Percentiles rank a stretch among this genome's conserved stretches.
These are phyloP conservation scores for Umbelopsis sp. DNA, from an alignment of 192 early-diverging fungal genomes.

Conservation along the genomic window DNA sequence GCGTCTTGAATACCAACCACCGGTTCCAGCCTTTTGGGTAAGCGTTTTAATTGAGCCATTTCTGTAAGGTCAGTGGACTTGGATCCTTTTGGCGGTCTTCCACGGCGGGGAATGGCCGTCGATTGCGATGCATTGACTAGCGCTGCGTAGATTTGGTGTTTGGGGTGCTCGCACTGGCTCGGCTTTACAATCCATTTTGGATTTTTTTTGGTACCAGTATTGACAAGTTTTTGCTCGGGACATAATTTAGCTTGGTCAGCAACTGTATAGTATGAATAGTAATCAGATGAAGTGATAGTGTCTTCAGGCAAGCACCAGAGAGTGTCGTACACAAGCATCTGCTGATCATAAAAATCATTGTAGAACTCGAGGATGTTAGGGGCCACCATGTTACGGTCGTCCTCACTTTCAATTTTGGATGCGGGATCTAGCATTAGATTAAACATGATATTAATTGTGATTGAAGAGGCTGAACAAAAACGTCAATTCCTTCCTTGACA, in stretches of 20 bases:
- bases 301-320: not conserved
- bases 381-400: not conserved
- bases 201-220: not conserved
- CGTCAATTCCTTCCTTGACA: not conserved
- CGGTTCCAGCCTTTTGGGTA: conserved; percentile 33
- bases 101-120: not conserved
- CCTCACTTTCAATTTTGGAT: not conserved
- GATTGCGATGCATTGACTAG: not conserved
- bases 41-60: conserved; percentile 10
- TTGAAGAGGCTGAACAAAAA: not conserved
- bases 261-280: not conserved
- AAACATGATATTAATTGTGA: too few species aligned
- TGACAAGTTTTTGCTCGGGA: not conserved
- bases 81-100: not conserved
- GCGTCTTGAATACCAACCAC: conserved; percentile 30
- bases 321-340: not conserved
- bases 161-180: not conserved
- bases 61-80: not conserved
- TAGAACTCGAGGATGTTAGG: not conserved
- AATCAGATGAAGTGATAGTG: not conserved
- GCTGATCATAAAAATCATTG: conserved; percentile 6
- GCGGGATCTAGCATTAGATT: not conserved
- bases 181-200: not conserved
- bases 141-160: not conserved
- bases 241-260: not conserved